Evolutionary conservation across 148 eudicot species (phyloP), one percentile per base, ranked within the genome.

Genomic region (Agrostemma githago): DNA sequence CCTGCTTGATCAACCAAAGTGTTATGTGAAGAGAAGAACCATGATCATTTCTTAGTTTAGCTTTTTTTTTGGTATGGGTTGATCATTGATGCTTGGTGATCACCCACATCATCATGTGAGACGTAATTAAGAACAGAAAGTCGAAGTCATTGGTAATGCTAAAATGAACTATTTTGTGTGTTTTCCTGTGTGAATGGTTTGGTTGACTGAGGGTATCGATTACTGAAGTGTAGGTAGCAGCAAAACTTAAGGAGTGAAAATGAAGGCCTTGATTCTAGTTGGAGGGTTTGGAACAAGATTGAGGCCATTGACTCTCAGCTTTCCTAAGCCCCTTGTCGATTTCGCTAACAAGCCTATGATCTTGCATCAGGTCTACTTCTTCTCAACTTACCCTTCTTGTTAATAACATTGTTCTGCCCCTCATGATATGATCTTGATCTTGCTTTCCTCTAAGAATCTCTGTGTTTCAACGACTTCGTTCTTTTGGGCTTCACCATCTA

Each of bases 191-290:
- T 60, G 46, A 34, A 72, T 54, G 62, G 34, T 26, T 26, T n/a
- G n/a, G 48, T 8, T 64, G 68, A 73, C 68, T 85, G 68, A 74
- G 59, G 59, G 57, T 58, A 76, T 46, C 76, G 17, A 39, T 73
- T 12, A 51, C 54, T 64, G 54, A 72, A 76, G 12, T 48, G 61
- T 75, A 78, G 79, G 67, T 43, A 79, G 68, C 43, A 34, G 41
- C 19, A 62, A 51, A 74, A 72, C 19, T 64, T 38, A 68, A 70
- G 72, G 54, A 56, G 72, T 66, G 64, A 84, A 77, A 78, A 95
- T 95, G 98, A 95, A 95, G 92, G 98, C 98, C 19, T 84, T 95
- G 62, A 95, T 95, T 82, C 98, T 95, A 72, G 98, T 95, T 81
- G 98, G 98, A 80, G 98, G 98, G 1, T 95, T 89, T 66, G 98